Evolutionary conservation across 495 filamentous ascomycete species (phyloP).

Genomic region (Lophiotrema nucula): DNA sequence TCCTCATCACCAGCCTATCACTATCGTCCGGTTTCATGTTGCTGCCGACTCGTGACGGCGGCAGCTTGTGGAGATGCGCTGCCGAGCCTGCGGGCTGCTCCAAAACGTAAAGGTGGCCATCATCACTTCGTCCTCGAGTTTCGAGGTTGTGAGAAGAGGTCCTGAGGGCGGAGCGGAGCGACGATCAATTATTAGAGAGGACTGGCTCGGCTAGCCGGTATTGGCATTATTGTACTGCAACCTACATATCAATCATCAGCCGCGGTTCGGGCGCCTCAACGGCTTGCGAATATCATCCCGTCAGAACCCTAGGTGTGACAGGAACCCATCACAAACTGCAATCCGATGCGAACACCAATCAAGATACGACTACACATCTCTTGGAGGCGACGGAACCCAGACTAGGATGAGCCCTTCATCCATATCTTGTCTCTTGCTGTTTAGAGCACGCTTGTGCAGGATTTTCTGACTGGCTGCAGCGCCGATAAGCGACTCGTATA

Average conservation of each 20-base stretch:
- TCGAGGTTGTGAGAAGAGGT: not conserved
- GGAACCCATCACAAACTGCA: constrained; percentile 13
- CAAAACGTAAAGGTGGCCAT: not conserved
- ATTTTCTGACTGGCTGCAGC: constrained; percentile 12
- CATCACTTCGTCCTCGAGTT: not conserved
- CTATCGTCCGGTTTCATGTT: constrained; percentile 24
- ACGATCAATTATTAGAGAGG: not conserved
- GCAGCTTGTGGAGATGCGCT: constrained; percentile 19
- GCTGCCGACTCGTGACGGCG: constrained; percentile 17
- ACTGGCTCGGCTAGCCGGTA: not conserved
- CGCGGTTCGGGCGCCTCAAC: not conserved
- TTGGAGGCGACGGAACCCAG: constrained; percentile 1
- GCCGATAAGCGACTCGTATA: constrained; percentile 27
- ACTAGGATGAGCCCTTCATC: constrained; percentile 10
- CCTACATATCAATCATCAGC: constrained; percentile 2
- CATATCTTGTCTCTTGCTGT: constrained; percentile 24
- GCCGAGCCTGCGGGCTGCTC: not conserved
- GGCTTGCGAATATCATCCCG: constrained; percentile 1
- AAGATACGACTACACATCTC: not conserved
- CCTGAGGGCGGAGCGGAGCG: not conserved
- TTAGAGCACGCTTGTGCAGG: constrained; percentile 7
- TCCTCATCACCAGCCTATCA: constrained; percentile 35
- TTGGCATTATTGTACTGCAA: not conserved
- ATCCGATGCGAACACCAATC: not conserved
- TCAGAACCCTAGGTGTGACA: constrained; percentile 4